phyloP scores from a whole-genome alignment of 768 basidiomycete species.

The Pleurotus citrinopileatus region DNA sequence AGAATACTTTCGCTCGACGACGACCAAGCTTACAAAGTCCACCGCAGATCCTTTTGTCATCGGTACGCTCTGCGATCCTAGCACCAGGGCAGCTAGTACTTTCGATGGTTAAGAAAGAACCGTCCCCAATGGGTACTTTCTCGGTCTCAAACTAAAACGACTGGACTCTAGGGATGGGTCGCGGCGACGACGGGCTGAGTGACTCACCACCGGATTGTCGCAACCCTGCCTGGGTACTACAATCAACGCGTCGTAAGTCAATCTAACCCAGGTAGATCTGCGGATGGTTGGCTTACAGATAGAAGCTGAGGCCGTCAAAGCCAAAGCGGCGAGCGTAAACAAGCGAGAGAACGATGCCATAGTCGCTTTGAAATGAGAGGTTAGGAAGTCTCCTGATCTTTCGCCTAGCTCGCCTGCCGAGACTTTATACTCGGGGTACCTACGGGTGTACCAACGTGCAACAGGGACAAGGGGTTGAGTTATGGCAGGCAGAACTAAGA shows the following conservation, averaged over 20 bases:
- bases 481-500: slow-evolving; percentile 4
- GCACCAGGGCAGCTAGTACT: not conserved
- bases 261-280: no score
- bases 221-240: slow-evolving; percentile 1
- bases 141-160: not conserved
- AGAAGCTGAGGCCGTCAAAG: slow-evolving; percentile 2
- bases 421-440: not conserved
- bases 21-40: slow-evolving; percentile 3
- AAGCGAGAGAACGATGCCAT: slow-evolving; percentile 7
- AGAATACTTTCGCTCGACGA: no score
- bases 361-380: not conserved
- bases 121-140: not conserved
- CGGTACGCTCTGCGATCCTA: not conserved
- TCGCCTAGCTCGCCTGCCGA: not conserved
- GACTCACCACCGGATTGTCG: slow-evolving; percentile 2
- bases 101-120: not conserved
- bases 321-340: slow-evolving; percentile 1
- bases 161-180: no score
- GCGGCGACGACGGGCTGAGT: no score
- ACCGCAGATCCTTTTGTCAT: slow-evolving; percentile 9
- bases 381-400: not conserved
- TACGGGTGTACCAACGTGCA: slow-evolving; percentile 2
- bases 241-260: not conserved
- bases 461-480: slow-evolving; percentile 6
- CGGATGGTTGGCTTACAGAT: no score